phyloP scores from a whole-genome alignment of 352 stramenopile species.

The Phytophthora hibernalis region DNA sequence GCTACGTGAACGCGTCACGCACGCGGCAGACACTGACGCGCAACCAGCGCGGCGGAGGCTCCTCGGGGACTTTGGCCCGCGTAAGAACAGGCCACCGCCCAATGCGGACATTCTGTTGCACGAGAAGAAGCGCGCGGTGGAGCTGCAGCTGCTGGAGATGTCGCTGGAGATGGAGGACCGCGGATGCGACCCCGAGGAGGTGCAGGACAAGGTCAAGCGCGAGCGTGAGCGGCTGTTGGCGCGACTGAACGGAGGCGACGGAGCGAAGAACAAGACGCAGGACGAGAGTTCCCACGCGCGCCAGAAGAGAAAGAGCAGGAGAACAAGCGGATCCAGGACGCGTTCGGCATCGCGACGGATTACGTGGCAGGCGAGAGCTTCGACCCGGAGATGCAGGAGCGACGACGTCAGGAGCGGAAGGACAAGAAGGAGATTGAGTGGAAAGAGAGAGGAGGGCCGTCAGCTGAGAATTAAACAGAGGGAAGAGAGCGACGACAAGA shows the following conservation, averaged over 20 bases:
- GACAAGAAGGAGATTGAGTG: conserved; percentile 53
- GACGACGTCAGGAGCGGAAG: conserved; percentile 57
- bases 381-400: conserved; percentile 77
- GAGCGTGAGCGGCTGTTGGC: conserved; percentile 66
- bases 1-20: conserved; percentile 75
- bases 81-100: conserved; percentile 35
- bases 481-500: conserved; percentile 42
- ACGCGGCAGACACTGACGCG: conserved; percentile 67
- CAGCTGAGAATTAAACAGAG: conserved; percentile 46
- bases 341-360: conserved; percentile 76
- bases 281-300: conserved; percentile 64
- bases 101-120: conserved; percentile 88
- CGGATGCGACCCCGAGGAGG: conserved; percentile 71
- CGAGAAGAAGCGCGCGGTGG: conserved; percentile 80
- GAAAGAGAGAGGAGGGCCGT: conserved; percentile 54
- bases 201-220: conserved; percentile 63
- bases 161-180: conserved; percentile 81
- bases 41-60: conserved; percentile 40
- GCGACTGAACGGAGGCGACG: conserved; percentile 19
- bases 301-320: conserved; percentile 68
- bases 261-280: conserved; percentile 13
- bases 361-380: conserved; percentile 83
- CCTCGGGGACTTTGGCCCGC: conserved; percentile 22
- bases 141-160: conserved; percentile 84
- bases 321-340: conserved; percentile 66